Percentiles rank a stretch among this genome's conserved stretches.
These are phyloP conservation scores for Crassisporium funariophilum DNA, from an alignment of 768 basidiomycete genomes.

Conservation along the genomic window DNA sequence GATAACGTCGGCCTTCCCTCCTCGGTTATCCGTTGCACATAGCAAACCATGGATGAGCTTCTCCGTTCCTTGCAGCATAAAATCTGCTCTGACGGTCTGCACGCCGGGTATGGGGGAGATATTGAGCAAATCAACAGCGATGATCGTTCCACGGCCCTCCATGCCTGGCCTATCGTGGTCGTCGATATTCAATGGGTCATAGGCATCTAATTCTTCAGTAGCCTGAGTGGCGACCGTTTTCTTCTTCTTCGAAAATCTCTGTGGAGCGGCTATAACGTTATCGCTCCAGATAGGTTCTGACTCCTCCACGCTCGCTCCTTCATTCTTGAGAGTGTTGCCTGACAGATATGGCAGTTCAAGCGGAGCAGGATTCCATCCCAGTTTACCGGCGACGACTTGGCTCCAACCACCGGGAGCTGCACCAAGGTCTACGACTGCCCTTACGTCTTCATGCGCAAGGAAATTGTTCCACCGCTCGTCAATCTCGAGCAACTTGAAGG, in stretches of 20 bases:
- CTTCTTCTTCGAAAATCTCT: conserved; percentile 8
- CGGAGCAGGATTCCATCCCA: conserved; percentile 48
- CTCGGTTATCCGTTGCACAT: conserved; percentile 24
- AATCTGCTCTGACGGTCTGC: conserved; percentile 74
- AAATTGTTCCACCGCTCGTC: conserved; percentile 57
- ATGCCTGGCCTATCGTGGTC: conserved; percentile 11
- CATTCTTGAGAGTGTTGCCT: not conserved
- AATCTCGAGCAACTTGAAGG: conserved; percentile 90
- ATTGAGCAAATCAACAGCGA: conserved; percentile 81
- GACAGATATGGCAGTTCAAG: not conserved
- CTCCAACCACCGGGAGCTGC: conserved; percentile 96
- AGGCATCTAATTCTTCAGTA: conserved; percentile 32
- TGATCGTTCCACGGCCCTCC: conserved; percentile 49
- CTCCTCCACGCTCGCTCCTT: conserved; percentile 6
- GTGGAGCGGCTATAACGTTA: not conserved
- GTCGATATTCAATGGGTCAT: conserved; percentile 50
- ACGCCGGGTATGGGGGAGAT: conserved; percentile 78
- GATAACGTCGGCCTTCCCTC: conserved; percentile 70
- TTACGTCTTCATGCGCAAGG: conserved; percentile 52
- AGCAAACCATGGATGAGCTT: conserved; percentile 42
- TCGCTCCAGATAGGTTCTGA: not conserved
- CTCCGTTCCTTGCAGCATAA: conserved; percentile 59
- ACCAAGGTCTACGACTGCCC: conserved; percentile 81
- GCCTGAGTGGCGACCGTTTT: conserved; percentile 20
- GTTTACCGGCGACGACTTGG: conserved; percentile 70